Evolutionary conservation across 2,329 filamentous ascomycete species (phyloP).

Genomic region (Pestalotiopsis sp.): DNA sequence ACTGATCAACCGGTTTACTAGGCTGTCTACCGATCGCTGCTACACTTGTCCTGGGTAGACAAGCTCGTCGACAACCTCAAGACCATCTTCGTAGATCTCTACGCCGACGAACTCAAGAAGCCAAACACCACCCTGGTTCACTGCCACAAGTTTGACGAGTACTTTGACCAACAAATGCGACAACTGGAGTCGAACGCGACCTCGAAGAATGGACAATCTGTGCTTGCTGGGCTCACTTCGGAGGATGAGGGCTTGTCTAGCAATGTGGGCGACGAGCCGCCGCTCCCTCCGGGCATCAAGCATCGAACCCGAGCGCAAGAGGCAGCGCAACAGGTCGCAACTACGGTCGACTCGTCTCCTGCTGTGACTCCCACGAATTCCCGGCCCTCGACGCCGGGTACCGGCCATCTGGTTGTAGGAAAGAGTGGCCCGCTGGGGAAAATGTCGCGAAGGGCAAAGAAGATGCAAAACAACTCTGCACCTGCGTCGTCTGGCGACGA

Average conservation of each 20-base stretch:
- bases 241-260: slow-evolving; percentile 38
- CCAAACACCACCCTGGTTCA: slow-evolving; percentile 77
- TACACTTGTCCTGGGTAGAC: slow-evolving; percentile 96
- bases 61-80: slow-evolving; percentile 94
- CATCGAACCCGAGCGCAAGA: slow-evolving; percentile 41
- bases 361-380: slow-evolving; percentile 74
- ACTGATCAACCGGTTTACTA: slow-evolving; percentile 38
- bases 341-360: slow-evolving; percentile 71
- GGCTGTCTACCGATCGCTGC: slow-evolving; percentile 95
- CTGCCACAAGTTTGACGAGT: slow-evolving; percentile 81
- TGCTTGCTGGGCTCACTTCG: slow-evolving; percentile 30
- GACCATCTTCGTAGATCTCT: slow-evolving; percentile 88
- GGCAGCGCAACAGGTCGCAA: slow-evolving; percentile 35
- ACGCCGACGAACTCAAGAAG: slow-evolving; percentile 83
- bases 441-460: slow-evolving; percentile 79
- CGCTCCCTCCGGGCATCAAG: slow-evolving; percentile 42
- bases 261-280: slow-evolving; percentile 40
- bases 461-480: slow-evolving; percentile 62
- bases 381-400: slow-evolving; percentile 73
- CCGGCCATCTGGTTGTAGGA: slow-evolving; percentile 68
- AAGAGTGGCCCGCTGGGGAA: slow-evolving; percentile 77
- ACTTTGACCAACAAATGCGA: slow-evolving; percentile 90
- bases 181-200: slow-evolving; percentile 68
- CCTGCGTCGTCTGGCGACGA: slow-evolving; percentile 86
- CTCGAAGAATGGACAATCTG: slow-evolving; percentile 24